Evolutionary conservation across 2,329 filamentous ascomycete species (phyloP).

Genomic region (Basipetospora chlamydospora): DNA sequence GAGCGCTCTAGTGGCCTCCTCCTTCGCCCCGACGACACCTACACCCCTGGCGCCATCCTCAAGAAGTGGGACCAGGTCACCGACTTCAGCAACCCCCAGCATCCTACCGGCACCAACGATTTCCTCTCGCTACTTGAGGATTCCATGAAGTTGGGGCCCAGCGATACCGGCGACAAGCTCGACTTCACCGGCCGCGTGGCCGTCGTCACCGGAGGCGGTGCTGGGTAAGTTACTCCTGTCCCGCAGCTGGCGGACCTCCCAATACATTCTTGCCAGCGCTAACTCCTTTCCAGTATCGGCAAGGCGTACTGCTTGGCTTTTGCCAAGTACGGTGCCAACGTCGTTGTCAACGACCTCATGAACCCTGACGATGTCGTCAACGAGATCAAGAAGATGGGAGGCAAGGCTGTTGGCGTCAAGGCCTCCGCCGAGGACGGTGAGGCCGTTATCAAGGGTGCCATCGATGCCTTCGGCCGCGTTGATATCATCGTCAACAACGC

Average conservation of each 20-base stretch:
- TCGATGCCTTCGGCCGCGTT: constrained; percentile 84
- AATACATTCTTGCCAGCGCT: too few species aligned
- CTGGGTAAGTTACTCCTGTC: constrained; percentile 36
- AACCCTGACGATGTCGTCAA: constrained; percentile 82
- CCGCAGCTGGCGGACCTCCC: neutral
- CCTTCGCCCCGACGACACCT: constrained; percentile 73
- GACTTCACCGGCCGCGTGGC: constrained; percentile 77
- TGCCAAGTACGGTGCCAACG: constrained; percentile 64
- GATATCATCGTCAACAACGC: constrained; percentile 98
- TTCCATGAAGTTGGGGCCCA: constrained; percentile 62
- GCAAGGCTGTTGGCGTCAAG: constrained; percentile 84
- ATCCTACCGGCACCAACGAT: constrained; percentile 75
- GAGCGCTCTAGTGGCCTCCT: constrained; percentile 81
- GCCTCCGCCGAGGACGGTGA: constrained; percentile 89
- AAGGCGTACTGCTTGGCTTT: constrained; percentile 82
- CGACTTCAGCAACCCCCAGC: constrained; percentile 72
- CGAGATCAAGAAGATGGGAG: constrained; percentile 82
- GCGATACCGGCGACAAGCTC: constrained; percentile 56
- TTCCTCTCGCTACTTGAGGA: constrained; percentile 77
- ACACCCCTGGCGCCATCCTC: constrained; percentile 77
- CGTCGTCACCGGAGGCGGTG: constrained; percentile 76
- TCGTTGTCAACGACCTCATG: constrained; percentile 92
- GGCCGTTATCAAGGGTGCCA: constrained; percentile 76
- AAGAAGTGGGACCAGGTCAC: constrained; percentile 80
- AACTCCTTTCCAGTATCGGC: constrained; percentile 47